phyloP scores from a whole-genome alignment of 768 basidiomycete genomes.

The Galerina sulciceps region DNA sequence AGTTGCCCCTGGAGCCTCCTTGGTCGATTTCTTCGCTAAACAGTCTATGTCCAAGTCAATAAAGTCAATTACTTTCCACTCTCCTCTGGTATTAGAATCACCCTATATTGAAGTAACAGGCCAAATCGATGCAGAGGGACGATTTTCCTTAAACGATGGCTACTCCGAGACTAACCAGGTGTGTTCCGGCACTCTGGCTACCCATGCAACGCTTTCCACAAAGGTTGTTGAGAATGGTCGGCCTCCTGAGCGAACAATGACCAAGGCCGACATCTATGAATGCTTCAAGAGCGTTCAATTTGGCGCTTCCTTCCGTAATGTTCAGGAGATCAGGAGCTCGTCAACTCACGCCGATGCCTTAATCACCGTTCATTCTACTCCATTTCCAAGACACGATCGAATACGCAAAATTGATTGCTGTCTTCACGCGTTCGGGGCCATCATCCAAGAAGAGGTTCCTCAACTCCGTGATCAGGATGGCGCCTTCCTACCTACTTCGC shows the following conservation, averaged over 20 bases:
- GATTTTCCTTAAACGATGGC: conserved; percentile 6
- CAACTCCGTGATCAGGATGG: conserved; percentile 18
- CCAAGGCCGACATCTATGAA: conserved; percentile 21
- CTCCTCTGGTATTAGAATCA: conserved; percentile 23
- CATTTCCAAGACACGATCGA: conserved; percentile 18
- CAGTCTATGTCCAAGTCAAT: conserved; percentile 9
- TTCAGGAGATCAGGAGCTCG: conserved; percentile 23
- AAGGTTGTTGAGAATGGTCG: background rate
- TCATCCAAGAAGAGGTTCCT: conserved; percentile 13
- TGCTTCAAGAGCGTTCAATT: conserved; percentile 24
- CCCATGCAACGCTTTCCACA: background rate
- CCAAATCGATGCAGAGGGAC: conserved; percentile 11
- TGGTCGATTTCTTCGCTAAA: conserved; percentile 26
- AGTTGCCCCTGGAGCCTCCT: conserved; percentile 29
- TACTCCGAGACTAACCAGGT: conserved; percentile 10
- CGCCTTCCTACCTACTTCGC: conserved; percentile 26
- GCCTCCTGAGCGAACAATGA: conserved; percentile 2
- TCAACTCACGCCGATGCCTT: conserved; percentile 26
- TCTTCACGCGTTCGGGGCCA: conserved; percentile 30
- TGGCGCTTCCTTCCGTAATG: conserved; percentile 28
- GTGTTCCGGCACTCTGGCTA: conserved; percentile 24
- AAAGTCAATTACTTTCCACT: conserved; percentile 26
- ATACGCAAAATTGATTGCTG: conserved; percentile 34
- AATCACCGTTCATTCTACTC: conserved; percentile 20
- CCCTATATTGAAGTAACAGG: conserved; percentile 1